Conservation (phyloP, 768 basidiomycete species). For the Leccinum pellstonianum region DNA sequence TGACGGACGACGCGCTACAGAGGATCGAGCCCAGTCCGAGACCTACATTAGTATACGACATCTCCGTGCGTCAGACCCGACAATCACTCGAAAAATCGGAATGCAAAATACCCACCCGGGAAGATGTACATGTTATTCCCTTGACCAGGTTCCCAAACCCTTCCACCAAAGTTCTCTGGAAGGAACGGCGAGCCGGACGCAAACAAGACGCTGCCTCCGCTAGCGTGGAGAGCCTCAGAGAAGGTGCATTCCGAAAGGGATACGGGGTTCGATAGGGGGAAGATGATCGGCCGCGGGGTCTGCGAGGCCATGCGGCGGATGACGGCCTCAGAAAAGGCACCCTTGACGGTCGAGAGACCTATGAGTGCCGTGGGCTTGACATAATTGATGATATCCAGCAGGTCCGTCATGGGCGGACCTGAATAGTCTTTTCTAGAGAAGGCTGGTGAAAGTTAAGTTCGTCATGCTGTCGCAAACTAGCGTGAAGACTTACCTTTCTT, state of each 20-base stretch:
- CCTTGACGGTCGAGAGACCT: slow-evolving; percentile 86
- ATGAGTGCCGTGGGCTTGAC: slow-evolving; percentile 88
- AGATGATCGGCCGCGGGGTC: slow-evolving; percentile 85
- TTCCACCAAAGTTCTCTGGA: slow-evolving; percentile 53
- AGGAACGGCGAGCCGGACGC: slow-evolving; percentile 89
- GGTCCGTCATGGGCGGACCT: slow-evolving; percentile 70
- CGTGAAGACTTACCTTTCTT: slow-evolving; percentile 62
- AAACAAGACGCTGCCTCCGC: slow-evolving; percentile 76
- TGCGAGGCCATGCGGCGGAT: slow-evolving; percentile 74
- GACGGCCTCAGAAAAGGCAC: slow-evolving; percentile 72
- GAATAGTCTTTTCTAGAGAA: slow-evolving; percentile 81
- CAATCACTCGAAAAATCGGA: neutral
- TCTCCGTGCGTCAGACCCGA: slow-evolving; percentile 3
- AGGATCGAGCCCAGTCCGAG: slow-evolving; percentile 76
- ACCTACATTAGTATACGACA: slow-evolving; percentile 7
- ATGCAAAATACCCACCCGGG: slow-evolving; percentile 43
- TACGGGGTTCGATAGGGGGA: slow-evolving; percentile 90
- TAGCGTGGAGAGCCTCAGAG: slow-evolving; percentile 67
- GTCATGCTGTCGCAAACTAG: neutral
- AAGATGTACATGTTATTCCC: slow-evolving; percentile 95
- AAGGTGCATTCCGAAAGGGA: slow-evolving; percentile 81
- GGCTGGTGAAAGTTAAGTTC: slow-evolving; percentile 40
- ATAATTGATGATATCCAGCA: slow-evolving; percentile 74
- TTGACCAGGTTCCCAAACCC: slow-evolving; percentile 72
- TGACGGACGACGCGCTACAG: slow-evolving; percentile 63